These are phyloP conservation scores for Neurospora sp. DNA, from an alignment of 2,329 filamentous ascomycete genomes.

Conservation along the genomic window DNA sequence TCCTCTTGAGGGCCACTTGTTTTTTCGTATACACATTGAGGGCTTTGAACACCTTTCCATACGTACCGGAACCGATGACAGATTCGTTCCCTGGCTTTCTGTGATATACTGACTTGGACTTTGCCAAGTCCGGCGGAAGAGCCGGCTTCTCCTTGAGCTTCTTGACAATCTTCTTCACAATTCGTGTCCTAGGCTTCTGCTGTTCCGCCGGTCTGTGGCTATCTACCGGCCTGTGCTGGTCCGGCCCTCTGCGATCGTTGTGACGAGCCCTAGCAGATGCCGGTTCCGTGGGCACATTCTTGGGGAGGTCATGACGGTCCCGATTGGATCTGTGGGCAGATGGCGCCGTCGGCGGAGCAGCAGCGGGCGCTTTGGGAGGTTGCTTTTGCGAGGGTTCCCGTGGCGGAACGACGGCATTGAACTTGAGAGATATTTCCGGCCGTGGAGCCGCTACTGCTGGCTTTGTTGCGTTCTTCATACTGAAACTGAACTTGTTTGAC, in stretches of 20 bases:
- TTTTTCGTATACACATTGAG: constrained; percentile 83
- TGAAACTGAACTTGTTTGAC: constrained; percentile 76
- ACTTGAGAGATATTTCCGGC: constrained; percentile 57
- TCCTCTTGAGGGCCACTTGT: constrained; percentile 78
- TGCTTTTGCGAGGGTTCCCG: constrained; percentile 23
- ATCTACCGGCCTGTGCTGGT: constrained; percentile 18
- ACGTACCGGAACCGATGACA: constrained; percentile 89
- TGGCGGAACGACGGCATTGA: constrained; percentile 52
- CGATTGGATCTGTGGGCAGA: not conserved
- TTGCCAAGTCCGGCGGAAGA: constrained; percentile 60
- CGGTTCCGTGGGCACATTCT: constrained; percentile 31
- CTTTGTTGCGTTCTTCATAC: constrained; percentile 66
- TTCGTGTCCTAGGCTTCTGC: constrained; percentile 42
- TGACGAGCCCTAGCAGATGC: constrained; percentile 34
- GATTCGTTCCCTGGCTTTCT: constrained; percentile 96
- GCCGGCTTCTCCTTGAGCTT: constrained; percentile 62
- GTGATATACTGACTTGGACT: constrained; percentile 85
- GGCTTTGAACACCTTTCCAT: constrained; percentile 93
- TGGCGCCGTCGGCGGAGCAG: constrained; percentile 9
- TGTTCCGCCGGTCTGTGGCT: constrained; percentile 20
- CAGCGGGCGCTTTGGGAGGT: not conserved
- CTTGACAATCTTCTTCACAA: constrained; percentile 58
- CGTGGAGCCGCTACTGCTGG: constrained; percentile 47
- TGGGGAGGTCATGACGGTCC: constrained; percentile 12
- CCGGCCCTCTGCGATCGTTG: constrained; percentile 11